These are phyloP conservation scores for Polyporus tsugae DNA, from an alignment of 1,284 basidiomycete genomes.

Conservation along the genomic window DNA sequence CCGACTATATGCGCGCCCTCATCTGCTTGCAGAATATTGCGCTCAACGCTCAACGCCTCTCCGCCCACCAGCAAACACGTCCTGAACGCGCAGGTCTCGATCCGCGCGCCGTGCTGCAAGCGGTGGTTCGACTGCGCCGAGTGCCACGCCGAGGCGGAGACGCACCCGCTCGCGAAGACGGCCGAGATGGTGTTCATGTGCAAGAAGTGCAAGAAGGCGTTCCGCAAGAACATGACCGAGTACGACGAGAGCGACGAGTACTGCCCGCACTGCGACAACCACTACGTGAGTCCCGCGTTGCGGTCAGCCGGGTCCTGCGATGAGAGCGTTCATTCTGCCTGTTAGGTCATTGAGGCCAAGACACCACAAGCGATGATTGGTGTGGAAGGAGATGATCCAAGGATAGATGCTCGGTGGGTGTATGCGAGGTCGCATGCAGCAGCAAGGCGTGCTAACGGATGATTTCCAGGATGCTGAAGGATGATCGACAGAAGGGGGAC, in stretches of 20 bases:
- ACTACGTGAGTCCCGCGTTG: slow-evolving; percentile 76
- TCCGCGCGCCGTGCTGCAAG: slow-evolving; percentile 94
- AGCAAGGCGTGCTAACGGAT: background rate
- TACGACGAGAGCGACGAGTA: slow-evolving; percentile 98
- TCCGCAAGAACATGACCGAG: slow-evolving; percentile 90
- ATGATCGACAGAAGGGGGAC: slow-evolving; percentile 67
- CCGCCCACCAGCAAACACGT: slow-evolving; percentile 80
- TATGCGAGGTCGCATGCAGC: background rate
- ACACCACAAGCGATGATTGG: slow-evolving; percentile 86
- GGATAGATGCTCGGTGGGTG: slow-evolving; percentile 84
- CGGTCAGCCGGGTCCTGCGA: background rate
- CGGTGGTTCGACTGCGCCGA: slow-evolving; percentile 96
- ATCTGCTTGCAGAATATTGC: background rate
- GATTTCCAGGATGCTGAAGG: slow-evolving; percentile 68
- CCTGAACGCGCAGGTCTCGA: slow-evolving; percentile 92
- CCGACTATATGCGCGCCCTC: background rate
- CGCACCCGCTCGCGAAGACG: slow-evolving; percentile 81
- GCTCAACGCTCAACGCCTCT: background rate
- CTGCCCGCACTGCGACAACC: slow-evolving; percentile 98
- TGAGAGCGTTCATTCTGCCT: background rate
- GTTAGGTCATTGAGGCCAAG: slow-evolving; percentile 92
- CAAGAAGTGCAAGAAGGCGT: slow-evolving; percentile 98
- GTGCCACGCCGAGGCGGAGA: slow-evolving; percentile 88
- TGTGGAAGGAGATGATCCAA: slow-evolving; percentile 91
- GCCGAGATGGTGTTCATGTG: slow-evolving; percentile 94